A percentile compares a stretch with the other conserved stretches of the same genome.
These are phyloP conservation scores for Lunularia cruciata DNA, from an alignment of 225 moss, liverwort and hornwort genomes.

Conservation along the genomic window DNA sequence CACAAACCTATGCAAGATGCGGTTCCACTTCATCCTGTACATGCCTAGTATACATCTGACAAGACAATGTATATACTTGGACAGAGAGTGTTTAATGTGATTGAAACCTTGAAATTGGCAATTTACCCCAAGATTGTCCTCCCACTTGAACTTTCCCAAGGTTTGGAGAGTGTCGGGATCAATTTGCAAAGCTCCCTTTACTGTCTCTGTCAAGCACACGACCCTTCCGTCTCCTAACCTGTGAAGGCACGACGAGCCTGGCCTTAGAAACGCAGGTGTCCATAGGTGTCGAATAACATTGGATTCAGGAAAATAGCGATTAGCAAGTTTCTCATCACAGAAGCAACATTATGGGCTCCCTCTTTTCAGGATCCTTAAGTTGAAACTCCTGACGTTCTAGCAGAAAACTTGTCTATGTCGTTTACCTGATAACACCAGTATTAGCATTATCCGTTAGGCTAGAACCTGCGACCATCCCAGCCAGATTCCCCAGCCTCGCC, in stretches of 20 bases:
- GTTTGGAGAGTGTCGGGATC: constrained; percentile 33
- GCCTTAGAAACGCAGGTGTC: too few relatives aligned
- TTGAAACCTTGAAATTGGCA: too few relatives aligned
- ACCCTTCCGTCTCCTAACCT: constrained; percentile 40
- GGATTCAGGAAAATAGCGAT: too few relatives aligned
- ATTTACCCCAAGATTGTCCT: constrained; percentile 36
- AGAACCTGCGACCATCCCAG: constrained; percentile 34
- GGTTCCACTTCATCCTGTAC: too few relatives aligned
- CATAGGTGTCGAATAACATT: too few relatives aligned
- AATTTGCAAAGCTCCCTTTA: constrained; percentile 36
- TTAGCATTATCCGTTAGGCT: constrained; percentile 43
- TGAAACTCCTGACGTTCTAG: constrained; percentile 2
- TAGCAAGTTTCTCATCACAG: too few relatives aligned
- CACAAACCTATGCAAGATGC: too few relatives aligned
- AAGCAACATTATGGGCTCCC: too few relatives aligned
- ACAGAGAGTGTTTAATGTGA: not conserved
- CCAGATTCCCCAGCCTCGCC: constrained; percentile 34
- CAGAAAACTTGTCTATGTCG: not conserved
- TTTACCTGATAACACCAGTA: constrained; percentile 38
- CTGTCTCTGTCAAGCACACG: constrained; percentile 42
- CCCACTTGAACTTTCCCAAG: constrained; percentile 21
- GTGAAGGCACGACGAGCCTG: not conserved
- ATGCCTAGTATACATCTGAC: too few relatives aligned
- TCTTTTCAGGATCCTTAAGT: too few relatives aligned
- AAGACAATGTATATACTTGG: too few relatives aligned